These are phyloP conservation scores for fission yeast (Schizosaccharomyces pombe) DNA, from an alignment of 805 yeast species.

Conservation along the genomic window ASM294v3 CU329670.1:4203501-4204000, in stretches of 20 bases:
- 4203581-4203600: constrained; percentile 3
- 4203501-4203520: neutral
- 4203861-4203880: constrained; percentile 1
- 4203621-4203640: neutral
- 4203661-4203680: neutral
- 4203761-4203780: constrained; percentile 4
- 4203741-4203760: constrained; percentile 4
- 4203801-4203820: neutral
- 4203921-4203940: constrained; percentile 3
- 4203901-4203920: constrained; percentile 3
- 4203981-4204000: constrained; percentile 3
- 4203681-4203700: neutral
- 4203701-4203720: constrained; percentile 5
- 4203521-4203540: neutral
- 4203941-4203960: constrained; percentile 4
- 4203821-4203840: constrained; percentile 1
- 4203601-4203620: constrained; percentile 2
- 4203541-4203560: constrained; percentile 4
- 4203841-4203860: constrained; percentile 4
- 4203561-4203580: constrained; percentile 4
- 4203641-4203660: constrained; percentile 2
- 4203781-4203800: constrained; percentile 2
- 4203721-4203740: constrained; percentile 3
- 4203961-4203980: constrained; percentile 4
- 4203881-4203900: constrained; percentile 2